Base-by-base conservation (phyloP, 768 basidiomycete genomes). In the Gelatoporia subvermispora region DNA sequence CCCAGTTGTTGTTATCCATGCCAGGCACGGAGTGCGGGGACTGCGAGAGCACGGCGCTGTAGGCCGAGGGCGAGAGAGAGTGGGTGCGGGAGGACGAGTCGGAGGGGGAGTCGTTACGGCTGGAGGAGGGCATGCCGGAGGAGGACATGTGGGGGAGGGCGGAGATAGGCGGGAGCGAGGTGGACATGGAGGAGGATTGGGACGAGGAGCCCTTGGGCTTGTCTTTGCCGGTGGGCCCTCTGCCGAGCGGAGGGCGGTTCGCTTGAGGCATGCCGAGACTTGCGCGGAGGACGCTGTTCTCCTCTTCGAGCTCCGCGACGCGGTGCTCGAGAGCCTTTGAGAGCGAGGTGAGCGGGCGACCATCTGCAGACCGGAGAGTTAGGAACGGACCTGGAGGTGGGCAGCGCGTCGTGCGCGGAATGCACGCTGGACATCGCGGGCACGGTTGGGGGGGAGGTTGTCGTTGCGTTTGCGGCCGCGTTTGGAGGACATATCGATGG, bases 391-490 rank as follows among this genome's bases (percentile, higher is more conserved):
- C 73, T 85, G 79, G 47, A 94, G 76, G 66, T 93, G 91, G 48
- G 89, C 89, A 52, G 90, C 90, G 58, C 91, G 80, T 55, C 92
- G 74, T 28, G 91, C 92, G 53, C 91, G 78, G 72, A 93, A 94
- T 8, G 90, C 91, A 61, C 91, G 71, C 64, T 94, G 91, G 16
- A 93, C 88, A 60, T 93, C 92, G 49, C 92, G 73, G 23, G 91
- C 90, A 53, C 90, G 81, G 59, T 86, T 86, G 3, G 85, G 85
- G 50, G 86, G 85, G 40, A 88, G 78, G 60, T 79, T 84, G 66
- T 88, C 84, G 66, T 88, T 85, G 64, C 88, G 74, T 61, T 91
- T 91, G 60, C 89, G 79, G 52, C 89, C 90, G 60, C 89, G 83
- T 71, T 90, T 92, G 53, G 87, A 89, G 59, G 87, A 89, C 85